Conservation (phyloP, 179 eudicot species). For the Corrigiola litoralis region DNA sequence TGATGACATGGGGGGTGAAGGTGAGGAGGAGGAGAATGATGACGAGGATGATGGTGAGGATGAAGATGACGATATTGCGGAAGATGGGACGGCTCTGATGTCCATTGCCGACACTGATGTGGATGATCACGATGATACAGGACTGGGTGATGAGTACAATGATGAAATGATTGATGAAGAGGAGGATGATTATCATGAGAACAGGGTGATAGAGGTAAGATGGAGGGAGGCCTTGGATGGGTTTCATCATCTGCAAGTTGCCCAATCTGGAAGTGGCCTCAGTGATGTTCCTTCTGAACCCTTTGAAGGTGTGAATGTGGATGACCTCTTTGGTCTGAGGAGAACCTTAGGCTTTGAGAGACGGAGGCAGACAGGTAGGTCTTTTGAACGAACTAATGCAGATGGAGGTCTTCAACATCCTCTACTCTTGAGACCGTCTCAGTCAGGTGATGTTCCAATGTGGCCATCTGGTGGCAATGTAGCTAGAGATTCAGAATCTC, state of each 20-base stretch:
- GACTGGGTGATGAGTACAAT: conserved; percentile 85
- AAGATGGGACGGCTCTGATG: conserved; percentile 93
- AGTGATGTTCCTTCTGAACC: conserved; percentile 84
- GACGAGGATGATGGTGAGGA: conserved; percentile 96
- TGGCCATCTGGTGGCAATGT: conserved; percentile 66
- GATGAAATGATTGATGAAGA: conserved; percentile 96
- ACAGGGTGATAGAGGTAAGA: conserved; percentile 90
- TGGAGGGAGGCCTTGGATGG: conserved; percentile 99
- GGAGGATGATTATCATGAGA: conserved; percentile 92
- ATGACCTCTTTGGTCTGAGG: conserved; percentile 89
- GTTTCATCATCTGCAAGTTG: conserved; percentile 82
- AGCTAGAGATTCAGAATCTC: conserved; percentile 63
- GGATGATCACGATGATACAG: conserved; percentile 93
- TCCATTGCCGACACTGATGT: conserved; percentile 94
- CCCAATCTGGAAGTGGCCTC: conserved; percentile 69
- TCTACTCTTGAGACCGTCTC: conserved; percentile 73
- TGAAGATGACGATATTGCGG: conserved; percentile 94
- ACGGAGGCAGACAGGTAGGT: conserved; percentile 73
- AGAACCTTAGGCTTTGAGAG: conserved; percentile 87
- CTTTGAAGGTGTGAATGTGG: conserved; percentile 94
- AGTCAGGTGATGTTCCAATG: conserved; percentile 54
- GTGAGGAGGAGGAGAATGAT: conserved; percentile 86
- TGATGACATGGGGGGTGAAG: conserved; percentile 96
- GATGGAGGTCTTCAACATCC: conserved; percentile 92
- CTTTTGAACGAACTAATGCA: conserved; percentile 61